Conservation (phyloP, 208 protist genomes). For the Leishmania major region DNA sequence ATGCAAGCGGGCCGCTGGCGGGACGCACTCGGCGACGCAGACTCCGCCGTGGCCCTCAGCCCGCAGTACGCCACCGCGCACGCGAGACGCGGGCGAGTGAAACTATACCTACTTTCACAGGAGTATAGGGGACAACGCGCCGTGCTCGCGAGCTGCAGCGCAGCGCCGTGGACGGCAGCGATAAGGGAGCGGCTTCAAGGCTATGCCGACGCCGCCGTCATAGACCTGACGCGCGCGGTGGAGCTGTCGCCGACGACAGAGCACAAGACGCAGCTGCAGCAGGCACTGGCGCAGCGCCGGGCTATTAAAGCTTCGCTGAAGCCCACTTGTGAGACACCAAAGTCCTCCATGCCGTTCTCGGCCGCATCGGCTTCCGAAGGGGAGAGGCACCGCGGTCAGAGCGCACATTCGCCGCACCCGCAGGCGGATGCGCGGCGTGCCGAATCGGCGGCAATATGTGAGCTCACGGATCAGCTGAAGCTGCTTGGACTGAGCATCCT, state of each 20-base stretch:
- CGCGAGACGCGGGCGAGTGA: conserved; percentile 59
- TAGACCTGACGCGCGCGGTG: conserved; percentile 51
- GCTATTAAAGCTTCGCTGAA: conserved; percentile 15
- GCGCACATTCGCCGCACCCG: conserved; percentile 1
- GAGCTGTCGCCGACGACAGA: conserved; percentile 45
- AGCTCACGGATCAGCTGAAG: conserved; percentile 27
- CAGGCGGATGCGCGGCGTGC: not conserved
- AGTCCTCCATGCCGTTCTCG: not conserved
- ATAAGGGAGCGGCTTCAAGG: conserved; percentile 25
- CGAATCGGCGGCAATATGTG: not conserved
- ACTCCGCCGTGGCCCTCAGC: conserved; percentile 50
- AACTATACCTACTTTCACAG: conserved; percentile 46
- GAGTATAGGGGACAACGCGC: conserved; percentile 28
- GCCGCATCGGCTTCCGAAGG: not conserved
- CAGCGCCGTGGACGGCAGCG: conserved; percentile 22
- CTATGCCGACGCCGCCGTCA: conserved; percentile 61
- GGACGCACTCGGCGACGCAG: conserved; percentile 57
- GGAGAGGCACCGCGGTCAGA: not conserved
- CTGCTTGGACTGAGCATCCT: conserved; percentile 32
- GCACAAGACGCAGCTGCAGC: conserved; percentile 31
- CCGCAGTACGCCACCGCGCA: conserved; percentile 63
- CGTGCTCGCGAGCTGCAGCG: conserved; percentile 18
- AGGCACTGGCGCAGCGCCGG: conserved; percentile 29
- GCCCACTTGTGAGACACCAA: not conserved
- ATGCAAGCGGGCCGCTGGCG: conserved; percentile 71